Evolutionary conservation across 179 eudicot genomes (phyloP).

Genomic region (Spinacia oleracea): DNA sequence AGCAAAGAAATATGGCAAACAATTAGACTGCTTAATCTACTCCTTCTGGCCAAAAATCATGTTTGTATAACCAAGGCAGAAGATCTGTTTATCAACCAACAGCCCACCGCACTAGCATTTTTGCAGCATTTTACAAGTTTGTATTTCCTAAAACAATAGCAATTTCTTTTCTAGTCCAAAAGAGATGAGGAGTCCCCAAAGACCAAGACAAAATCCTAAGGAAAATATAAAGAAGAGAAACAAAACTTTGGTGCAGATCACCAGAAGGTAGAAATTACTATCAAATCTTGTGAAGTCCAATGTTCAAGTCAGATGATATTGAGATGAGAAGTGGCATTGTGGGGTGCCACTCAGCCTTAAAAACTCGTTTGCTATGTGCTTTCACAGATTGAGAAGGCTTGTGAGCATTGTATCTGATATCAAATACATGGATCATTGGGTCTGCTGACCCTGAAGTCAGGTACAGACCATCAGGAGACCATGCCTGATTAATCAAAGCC

Average conservation of each 20-base stretch:
- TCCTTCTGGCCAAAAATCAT: neutral
- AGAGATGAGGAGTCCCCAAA: neutral
- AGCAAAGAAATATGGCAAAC: too few relatives aligned
- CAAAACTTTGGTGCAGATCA: constrained; percentile 25
- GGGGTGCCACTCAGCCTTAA: constrained; percentile 90
- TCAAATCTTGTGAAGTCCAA: constrained; percentile 78
- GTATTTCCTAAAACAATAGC: neutral
- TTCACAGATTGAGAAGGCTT: constrained; percentile 78
- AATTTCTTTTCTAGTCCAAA: neutral
- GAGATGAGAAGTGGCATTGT: constrained; percentile 74
- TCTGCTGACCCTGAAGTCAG: constrained; percentile 93
- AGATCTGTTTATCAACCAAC: neutral
- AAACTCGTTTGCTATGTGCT: constrained; percentile 88
- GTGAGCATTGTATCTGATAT: constrained; percentile 68
- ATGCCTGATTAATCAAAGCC: constrained; percentile 87
- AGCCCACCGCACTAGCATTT: neutral
- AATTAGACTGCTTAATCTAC: neutral
- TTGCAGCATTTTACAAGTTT: neutral
- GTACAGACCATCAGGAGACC: constrained; percentile 96
- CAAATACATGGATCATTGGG: constrained; percentile 82
- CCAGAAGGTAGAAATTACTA: neutral
- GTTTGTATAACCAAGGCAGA: constrained; percentile 8
- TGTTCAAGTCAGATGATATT: constrained; percentile 81
- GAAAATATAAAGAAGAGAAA: neutral
- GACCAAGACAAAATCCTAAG: neutral